Percentiles rank a stretch among this genome's conserved stretches.
Evolutionary conservation across 1,284 basidiomycete species (phyloP).

Genomic region (Cutaneotrichosporon sp.): DNA sequence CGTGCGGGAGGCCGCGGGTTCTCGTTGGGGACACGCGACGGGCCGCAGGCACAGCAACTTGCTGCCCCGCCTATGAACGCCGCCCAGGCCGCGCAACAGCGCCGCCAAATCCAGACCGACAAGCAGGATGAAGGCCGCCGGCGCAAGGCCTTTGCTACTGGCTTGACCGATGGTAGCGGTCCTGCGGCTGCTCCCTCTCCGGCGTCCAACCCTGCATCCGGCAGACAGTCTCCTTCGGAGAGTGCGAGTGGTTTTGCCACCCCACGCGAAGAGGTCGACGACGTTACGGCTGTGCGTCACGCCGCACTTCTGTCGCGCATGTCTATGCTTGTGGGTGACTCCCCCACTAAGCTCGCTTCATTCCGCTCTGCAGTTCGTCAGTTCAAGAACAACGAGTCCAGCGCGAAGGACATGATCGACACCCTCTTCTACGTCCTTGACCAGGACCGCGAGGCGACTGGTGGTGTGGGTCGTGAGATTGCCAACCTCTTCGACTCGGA

Average conservation of each 20-base stretch:
- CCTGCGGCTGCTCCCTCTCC: neutral
- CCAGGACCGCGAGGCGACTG: conserved; percentile 70
- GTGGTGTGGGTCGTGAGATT: conserved; percentile 71
- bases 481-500: conserved; percentile 75
- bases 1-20: conserved; percentile 37
- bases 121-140: conserved; percentile 44
- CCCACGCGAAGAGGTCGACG: conserved; percentile 50
- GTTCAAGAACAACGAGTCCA: conserved; percentile 74
- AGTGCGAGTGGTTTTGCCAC: conserved; percentile 39
- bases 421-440: conserved; percentile 85
- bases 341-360: conserved; percentile 68
- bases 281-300: conserved; percentile 58
- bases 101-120: conserved; percentile 41
- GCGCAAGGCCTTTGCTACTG: conserved; percentile 62
- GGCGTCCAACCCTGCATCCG: conserved; percentile 11
- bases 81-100: conserved; percentile 45
- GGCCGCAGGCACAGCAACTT: conserved; percentile 40
- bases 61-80: conserved; percentile 40
- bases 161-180: conserved; percentile 54
- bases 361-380: conserved; percentile 78
- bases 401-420: conserved; percentile 77
- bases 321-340: conserved; percentile 66
- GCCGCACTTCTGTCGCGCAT: conserved; percentile 68
- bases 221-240: conserved; percentile 17
- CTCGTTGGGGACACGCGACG: conserved; percentile 26